Conservation (phyloP, 306 rosid genomes). For the Vigna mungo region DNA sequence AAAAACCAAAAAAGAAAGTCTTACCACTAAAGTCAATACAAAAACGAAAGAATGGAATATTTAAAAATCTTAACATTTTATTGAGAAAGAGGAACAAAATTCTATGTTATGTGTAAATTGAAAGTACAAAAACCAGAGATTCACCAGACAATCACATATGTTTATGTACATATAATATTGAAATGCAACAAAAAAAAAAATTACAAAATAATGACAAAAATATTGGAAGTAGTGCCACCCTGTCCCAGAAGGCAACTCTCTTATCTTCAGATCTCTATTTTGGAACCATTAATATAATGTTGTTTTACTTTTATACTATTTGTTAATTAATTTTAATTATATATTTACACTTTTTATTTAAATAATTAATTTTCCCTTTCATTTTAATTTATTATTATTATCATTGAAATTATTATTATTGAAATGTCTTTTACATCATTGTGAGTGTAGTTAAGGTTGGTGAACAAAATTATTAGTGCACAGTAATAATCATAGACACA, state of each 20-base stretch:
- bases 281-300: background rate
- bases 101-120: background rate
- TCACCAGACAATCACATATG: background rate
- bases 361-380: background rate
- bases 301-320: background rate
- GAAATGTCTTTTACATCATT: slow-evolving; percentile 9
- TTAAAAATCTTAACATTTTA: background rate
- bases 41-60: background rate
- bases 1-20: background rate
- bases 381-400: background rate
- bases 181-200: background rate
- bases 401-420: background rate
- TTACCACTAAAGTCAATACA: background rate
- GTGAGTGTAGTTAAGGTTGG: slow-evolving; percentile 39
- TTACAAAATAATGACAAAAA: background rate
- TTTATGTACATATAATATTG: background rate
- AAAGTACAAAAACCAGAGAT: background rate
- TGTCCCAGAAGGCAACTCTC: slow-evolving; percentile 5
- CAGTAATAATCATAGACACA: slow-evolving; percentile 19
- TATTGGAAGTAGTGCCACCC: background rate
- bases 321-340: slow-evolving; percentile 6
- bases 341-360: background rate
- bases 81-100: background rate
- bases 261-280: slow-evolving; percentile 1
- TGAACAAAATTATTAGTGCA: slow-evolving; percentile 38